Percentiles rank a stretch among this genome's conserved stretches.
Evolutionary conservation across 805 yeast species (phyloP).

Genomic region (Diddensiella santjacobensis): DNA sequence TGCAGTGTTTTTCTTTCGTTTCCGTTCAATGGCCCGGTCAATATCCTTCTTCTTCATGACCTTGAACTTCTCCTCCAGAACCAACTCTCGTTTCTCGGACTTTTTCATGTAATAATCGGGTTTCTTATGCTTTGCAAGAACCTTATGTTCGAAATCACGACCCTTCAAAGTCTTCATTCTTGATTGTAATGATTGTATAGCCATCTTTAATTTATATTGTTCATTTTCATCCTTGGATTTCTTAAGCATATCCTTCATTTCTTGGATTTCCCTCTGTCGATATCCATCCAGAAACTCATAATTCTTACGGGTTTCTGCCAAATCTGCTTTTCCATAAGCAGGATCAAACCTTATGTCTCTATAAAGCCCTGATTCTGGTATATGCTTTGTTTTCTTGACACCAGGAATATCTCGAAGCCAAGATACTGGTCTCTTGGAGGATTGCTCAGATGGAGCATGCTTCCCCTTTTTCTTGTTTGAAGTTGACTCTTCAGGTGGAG

Average conservation of each 20-base stretch:
- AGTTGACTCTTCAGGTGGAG: constrained; percentile 18
- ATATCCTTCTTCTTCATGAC: constrained; percentile 37
- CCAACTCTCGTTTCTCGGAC: constrained; percentile 36
- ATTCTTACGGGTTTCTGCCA: constrained; percentile 61
- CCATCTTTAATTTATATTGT: constrained; percentile 31
- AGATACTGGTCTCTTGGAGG: constrained; percentile 69
- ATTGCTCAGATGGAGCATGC: constrained; percentile 84
- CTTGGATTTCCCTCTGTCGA: constrained; percentile 65
- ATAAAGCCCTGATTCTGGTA: constrained; percentile 43
- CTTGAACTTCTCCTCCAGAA: constrained; percentile 35
- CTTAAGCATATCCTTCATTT: constrained; percentile 49
- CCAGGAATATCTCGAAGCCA: constrained; percentile 64
- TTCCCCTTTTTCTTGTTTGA: constrained; percentile 47
- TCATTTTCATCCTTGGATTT: constrained; percentile 45
- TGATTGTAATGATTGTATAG: constrained; percentile 34
- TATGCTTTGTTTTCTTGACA: constrained; percentile 21
- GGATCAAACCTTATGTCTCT: constrained; percentile 88
- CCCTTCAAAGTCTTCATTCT: constrained; percentile 62
- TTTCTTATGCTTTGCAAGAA: constrained; percentile 64
- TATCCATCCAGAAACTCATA: constrained; percentile 86
- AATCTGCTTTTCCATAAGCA: constrained; percentile 81
- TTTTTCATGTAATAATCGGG: constrained; percentile 45
- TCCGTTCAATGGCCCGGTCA: constrained; percentile 31
- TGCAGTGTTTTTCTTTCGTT: constrained; percentile 36
- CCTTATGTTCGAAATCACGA: constrained; percentile 68